Conservation (phyloP, 2,329 filamentous ascomycete genomes). For the Pseudogymnoascus sp. region DNA sequence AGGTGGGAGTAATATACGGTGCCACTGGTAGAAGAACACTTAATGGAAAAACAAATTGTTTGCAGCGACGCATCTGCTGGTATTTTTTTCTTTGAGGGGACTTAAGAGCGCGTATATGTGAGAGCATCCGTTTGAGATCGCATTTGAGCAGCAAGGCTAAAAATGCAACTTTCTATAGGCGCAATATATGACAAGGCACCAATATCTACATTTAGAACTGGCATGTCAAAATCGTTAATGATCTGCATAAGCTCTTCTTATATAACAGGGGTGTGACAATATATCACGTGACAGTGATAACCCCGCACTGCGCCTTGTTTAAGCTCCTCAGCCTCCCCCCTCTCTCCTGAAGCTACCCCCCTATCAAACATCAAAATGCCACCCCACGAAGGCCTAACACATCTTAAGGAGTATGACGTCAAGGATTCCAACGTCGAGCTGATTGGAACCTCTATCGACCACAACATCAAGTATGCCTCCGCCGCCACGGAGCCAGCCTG, state of each 20-base stretch:
- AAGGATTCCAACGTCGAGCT: slow-evolving; percentile 60
- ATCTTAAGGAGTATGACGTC: slow-evolving; percentile 56
- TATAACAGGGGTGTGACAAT: not conserved
- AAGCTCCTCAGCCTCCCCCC: not conserved
- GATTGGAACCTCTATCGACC: slow-evolving; percentile 55
- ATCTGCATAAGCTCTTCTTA: not conserved
- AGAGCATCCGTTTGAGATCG: not conserved
- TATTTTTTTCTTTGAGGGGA: not conserved
- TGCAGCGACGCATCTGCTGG: not conserved
- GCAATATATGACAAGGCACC: not conserved
- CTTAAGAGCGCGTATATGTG: not conserved
- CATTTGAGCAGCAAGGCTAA: not conserved
- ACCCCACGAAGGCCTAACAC: slow-evolving; percentile 52
- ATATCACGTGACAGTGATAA: not conserved
- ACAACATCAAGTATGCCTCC: slow-evolving; percentile 59
- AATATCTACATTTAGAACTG: not conserved
- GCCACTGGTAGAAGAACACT: not conserved
- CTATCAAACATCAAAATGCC: slow-evolving; percentile 39
- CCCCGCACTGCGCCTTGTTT: not conserved
- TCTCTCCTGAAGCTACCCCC: not conserved
- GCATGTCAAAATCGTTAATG: not conserved
- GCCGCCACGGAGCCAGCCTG: slow-evolving; percentile 58
- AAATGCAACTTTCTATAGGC: not conserved
- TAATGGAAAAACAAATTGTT: not conserved
- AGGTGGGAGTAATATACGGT: not conserved